Evolutionary conservation across 495 filamentous ascomycete genomes (phyloP).

Genomic region (Penicillium pancosmium): DNA sequence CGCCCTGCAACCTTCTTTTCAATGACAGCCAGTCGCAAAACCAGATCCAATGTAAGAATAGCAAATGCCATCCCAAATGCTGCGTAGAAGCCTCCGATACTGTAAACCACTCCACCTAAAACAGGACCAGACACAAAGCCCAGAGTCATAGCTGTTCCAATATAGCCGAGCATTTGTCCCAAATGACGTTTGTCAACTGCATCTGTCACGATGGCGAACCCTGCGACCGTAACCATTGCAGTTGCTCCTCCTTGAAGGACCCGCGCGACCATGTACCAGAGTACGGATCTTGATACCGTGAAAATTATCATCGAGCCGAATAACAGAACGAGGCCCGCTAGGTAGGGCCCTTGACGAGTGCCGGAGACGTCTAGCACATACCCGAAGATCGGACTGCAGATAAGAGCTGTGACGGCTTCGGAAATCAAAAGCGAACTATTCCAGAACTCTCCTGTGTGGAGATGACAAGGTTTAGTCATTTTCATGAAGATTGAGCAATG

Average conservation of each 20-base stretch:
- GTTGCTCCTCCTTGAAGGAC: slow-evolving; percentile 64
- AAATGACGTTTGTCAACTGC: slow-evolving; percentile 9
- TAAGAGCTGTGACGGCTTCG: slow-evolving; percentile 21
- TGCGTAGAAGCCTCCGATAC: slow-evolving; percentile 58
- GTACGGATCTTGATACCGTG: slow-evolving; percentile 51
- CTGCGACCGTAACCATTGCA: slow-evolving; percentile 64
- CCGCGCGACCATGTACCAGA: slow-evolving; percentile 57
- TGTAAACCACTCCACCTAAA: slow-evolving; percentile 64
- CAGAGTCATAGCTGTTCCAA: slow-evolving; percentile 34
- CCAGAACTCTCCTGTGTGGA: slow-evolving; percentile 23
- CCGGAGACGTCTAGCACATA: slow-evolving; percentile 19
- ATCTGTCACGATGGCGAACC: slow-evolving; percentile 5
- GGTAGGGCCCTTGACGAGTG: slow-evolving; percentile 56
- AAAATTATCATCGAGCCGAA: slow-evolving; percentile 60
- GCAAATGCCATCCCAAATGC: slow-evolving; percentile 62
- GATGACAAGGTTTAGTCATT: neutral
- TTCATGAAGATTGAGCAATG: neutral
- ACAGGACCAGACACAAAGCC: slow-evolving; percentile 52
- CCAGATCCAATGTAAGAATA: slow-evolving; percentile 60
- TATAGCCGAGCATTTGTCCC: slow-evolving; percentile 55
- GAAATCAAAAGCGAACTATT: slow-evolving; percentile 24
- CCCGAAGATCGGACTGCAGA: slow-evolving; percentile 21
- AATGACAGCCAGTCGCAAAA: slow-evolving; percentile 63
- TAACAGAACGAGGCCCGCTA: slow-evolving; percentile 58
- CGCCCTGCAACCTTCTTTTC: slow-evolving; percentile 53